These are phyloP conservation scores for Yarrowia sp. DNA, from an alignment of 805 yeast species.

Conservation along the genomic window DNA sequence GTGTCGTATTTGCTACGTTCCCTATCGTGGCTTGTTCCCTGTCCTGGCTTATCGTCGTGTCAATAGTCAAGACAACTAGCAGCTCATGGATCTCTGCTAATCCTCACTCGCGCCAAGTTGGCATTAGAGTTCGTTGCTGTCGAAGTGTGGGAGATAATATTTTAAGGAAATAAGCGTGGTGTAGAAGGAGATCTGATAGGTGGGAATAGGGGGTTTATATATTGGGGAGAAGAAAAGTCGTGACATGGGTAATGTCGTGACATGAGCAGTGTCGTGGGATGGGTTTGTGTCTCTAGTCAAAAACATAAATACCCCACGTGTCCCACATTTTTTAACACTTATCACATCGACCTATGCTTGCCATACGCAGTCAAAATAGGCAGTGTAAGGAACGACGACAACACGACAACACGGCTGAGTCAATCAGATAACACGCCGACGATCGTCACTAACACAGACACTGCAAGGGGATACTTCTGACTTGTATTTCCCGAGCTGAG, in stretches of 20 bases:
- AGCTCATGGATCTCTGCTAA: too few relatives aligned
- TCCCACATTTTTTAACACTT: not conserved
- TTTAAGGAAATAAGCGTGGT: not conserved
- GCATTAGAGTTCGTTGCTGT: slow-evolving; percentile 6
- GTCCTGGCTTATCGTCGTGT: too few relatives aligned
- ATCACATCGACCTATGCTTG: not conserved
- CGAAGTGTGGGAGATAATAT: not conserved
- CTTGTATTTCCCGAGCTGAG: too few relatives aligned
- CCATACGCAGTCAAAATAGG: not conserved
- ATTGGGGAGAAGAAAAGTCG: too few relatives aligned
- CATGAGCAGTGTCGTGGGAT: not conserved
- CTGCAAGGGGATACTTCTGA: too few relatives aligned
- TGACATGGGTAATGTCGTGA: not conserved
- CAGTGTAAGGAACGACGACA: not conserved
- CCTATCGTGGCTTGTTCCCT: too few relatives aligned
- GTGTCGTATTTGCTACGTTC: too few relatives aligned
- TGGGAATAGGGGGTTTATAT: not conserved
- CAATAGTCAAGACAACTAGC: too few relatives aligned
- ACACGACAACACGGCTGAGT: too few relatives aligned
- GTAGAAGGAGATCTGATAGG: not conserved
- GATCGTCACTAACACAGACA: too few relatives aligned
- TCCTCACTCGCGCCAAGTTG: not conserved
- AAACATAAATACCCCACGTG: not conserved
- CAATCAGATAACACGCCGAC: too few relatives aligned
- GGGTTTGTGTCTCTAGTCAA: too few relatives aligned